Base-by-base conservation (phyloP, 2,329 filamentous ascomycete genomes). In the Coniochaeta pulveracea region DNA sequence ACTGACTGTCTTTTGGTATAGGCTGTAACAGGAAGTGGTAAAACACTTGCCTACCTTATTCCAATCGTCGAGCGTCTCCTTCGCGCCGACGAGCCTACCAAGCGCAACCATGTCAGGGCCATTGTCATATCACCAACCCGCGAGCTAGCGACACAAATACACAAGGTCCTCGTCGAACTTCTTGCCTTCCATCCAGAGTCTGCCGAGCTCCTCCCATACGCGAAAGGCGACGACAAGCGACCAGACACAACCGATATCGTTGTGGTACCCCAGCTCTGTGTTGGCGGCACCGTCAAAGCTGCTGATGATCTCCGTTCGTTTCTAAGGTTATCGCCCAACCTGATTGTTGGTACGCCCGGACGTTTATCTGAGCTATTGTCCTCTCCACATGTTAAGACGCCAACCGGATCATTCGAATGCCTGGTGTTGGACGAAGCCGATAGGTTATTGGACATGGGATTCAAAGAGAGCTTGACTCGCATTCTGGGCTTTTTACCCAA, bases 351-450 rank as follows among this genome's bases (percentile, higher is more conserved):
- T 1, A 96, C 91, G 0, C 91, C 91, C 0, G 93, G 91, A 4
- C 76, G 91, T 29, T 70, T 98, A 2, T 72, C 94, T 5, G 88
- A 95, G 50, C 71, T 98, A 1, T 66, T 98, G 4, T 77, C 80
- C 0, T 93, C 85, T 2, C 82, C 79, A 2, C 81, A 93, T 48
- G 86, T 94, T 10, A 84, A 93, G 52, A 88, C 84, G 46, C 78
- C 85, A 1, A 81, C 89, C 40, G 86, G 84, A 1, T 84, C 84
- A 0, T 96, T 98, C 44, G 89, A 98, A 53, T 76, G 85, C 32
- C 72, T 98, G 9, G 83, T 98, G 4, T 69, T 98, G 22, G 91
- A 98, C 50, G 91, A 98, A 60, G 91, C 89, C 32, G 91, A 98
- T 56, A 72, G 91, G 38, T 63, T 98, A 17, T 66, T 98, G 9